Conservation (phyloP, 2,329 filamentous ascomycete species). For the Pseudogymnoascus verrucosus region DNA sequence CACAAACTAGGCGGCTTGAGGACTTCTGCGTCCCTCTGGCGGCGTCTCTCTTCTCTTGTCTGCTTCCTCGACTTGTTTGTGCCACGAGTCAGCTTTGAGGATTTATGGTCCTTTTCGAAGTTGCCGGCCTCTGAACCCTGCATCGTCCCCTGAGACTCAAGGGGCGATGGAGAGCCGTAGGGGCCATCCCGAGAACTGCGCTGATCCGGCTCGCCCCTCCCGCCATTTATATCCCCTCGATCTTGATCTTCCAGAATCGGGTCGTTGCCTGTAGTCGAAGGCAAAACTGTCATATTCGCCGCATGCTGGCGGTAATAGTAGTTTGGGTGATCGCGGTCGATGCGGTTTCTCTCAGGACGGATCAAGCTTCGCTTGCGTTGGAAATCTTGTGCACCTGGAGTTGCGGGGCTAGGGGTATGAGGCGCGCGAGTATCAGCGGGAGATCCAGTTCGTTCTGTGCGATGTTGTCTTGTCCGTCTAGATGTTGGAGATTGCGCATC, state of each 20-base stretch:
- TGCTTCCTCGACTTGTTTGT: constrained; percentile 52
- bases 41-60: constrained; percentile 50
- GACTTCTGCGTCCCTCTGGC: constrained; percentile 48
- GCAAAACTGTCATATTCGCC: constrained; percentile 80
- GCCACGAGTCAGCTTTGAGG: constrained; percentile 27
- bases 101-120: constrained; percentile 3
- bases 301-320: constrained; percentile 95
- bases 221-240: constrained; percentile 44
- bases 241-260: constrained; percentile 75
- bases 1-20: constrained; percentile 78
- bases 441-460: constrained; percentile 31
- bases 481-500: constrained; percentile 11
- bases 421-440: constrained; percentile 25
- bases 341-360: constrained; percentile 76
- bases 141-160: background rate
- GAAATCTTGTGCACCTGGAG: constrained; percentile 31
- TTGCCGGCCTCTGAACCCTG: background rate
- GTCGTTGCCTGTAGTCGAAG: constrained; percentile 88
- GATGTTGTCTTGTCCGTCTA: constrained; percentile 8
- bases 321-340: constrained; percentile 82
- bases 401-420: constrained; percentile 23
- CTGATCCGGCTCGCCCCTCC: constrained; percentile 25
- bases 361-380: constrained; percentile 80
- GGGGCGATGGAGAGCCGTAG: constrained; percentile 22
- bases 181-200: constrained; percentile 25